Percentiles rank a stretch among this genome's conserved stretches.
Conservation (phyloP, 2,329 filamentous ascomycete genomes). For the Arthrobotrys iridis region DNA sequence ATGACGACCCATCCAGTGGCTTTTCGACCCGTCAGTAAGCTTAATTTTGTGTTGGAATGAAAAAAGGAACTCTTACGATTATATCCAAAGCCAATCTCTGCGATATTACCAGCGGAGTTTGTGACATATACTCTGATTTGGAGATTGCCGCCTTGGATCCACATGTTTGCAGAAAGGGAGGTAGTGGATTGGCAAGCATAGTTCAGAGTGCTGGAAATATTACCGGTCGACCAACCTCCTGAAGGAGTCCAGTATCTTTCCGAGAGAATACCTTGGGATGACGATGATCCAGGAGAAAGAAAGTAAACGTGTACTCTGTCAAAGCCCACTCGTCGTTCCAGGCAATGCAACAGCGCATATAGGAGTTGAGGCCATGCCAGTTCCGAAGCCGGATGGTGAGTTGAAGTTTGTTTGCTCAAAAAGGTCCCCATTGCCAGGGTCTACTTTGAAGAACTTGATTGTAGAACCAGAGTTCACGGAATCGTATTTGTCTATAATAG, state of each 20-base stretch:
- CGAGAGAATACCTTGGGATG: not conserved
- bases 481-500: conserved; percentile 12
- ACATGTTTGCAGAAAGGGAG: not conserved
- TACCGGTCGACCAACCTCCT: not conserved
- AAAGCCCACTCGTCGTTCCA: not conserved
- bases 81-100: conserved; percentile 2
- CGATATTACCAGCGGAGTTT: conserved; percentile 3
- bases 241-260: conserved; percentile 14
- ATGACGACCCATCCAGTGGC: no score
- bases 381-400: not conserved
- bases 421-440: conserved; percentile 8
- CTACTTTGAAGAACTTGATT: conserved; percentile 9
- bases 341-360: not conserved
- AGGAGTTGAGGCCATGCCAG: conserved; percentile 1
- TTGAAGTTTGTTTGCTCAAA: not conserved
- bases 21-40: no score
- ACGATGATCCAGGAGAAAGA: conserved; percentile 4
- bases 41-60: no score
- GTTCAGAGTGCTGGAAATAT: not conserved
- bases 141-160: not conserved
- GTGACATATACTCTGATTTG: conserved; percentile 13
- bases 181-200: not conserved
- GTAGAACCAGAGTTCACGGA: conserved; percentile 1
- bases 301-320: not conserved
- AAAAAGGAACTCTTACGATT: no score